phyloP scores from a whole-genome alignment of 441 rosid genomes.

The Mallotus japonicus region DNA sequence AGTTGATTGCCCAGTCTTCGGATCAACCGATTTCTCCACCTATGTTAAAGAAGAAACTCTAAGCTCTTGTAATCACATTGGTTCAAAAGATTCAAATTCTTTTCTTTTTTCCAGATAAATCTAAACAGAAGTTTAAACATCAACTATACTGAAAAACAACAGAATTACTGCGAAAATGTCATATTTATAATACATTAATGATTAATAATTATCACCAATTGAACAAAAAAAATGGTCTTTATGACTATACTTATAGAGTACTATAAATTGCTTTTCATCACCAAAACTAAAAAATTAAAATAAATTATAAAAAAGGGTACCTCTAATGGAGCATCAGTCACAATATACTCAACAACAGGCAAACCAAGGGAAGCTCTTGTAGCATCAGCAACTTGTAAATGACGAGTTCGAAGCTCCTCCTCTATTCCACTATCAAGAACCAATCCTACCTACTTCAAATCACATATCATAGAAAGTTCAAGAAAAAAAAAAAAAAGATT shows the following conservation, averaged over 20 bases:
- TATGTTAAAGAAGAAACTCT: constrained; percentile 19
- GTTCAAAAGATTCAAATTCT: not conserved
- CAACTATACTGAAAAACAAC: not conserved
- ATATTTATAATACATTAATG: no score
- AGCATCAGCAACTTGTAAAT: constrained; percentile 68
- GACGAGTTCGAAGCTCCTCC: constrained; percentile 48
- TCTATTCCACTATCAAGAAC: constrained; percentile 66
- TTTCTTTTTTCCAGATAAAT: not conserved
- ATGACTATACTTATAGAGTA: no score
- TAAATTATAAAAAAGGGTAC: constrained; percentile 16
- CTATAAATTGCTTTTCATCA: no score
- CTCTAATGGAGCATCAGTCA: constrained; percentile 52
- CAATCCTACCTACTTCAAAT: constrained; percentile 51
- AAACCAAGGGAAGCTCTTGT: constrained; percentile 68
- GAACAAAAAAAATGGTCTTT: not conserved
- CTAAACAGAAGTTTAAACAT: not conserved
- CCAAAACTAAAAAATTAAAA: not conserved
- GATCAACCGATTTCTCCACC: constrained; percentile 63
- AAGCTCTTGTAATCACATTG: not conserved
- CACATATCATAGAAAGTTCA: constrained; percentile 13
- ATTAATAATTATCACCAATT: not conserved
- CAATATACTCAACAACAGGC: constrained; percentile 51
- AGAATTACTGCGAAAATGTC: not conserved
- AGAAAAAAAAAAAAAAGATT: no score
- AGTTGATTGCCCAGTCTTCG: constrained; percentile 55